These are phyloP conservation scores for Phytopythium vexans DNA, from an alignment of 352 stramenopile genomes.

Conservation along the genomic window DNA sequence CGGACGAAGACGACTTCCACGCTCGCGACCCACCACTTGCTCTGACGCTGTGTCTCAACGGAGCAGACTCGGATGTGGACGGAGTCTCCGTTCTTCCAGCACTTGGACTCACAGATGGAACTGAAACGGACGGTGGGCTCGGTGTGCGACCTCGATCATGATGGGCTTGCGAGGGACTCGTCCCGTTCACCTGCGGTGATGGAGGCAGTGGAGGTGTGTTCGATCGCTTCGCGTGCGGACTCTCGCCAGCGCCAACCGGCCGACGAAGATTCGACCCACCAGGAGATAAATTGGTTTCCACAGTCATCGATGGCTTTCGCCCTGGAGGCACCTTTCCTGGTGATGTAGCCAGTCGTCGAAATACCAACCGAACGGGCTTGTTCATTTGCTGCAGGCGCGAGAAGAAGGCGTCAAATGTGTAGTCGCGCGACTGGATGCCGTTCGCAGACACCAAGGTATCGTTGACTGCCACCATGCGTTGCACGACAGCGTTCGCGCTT, in stretches of 20 bases:
- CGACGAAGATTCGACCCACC: constrained; percentile 8
- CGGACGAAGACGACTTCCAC: no score
- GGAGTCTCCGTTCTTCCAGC: no score
- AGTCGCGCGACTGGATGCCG: constrained; percentile 59
- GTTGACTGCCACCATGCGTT: constrained; percentile 65
- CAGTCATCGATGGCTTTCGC: constrained; percentile 29
- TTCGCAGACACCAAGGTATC: constrained; percentile 83
- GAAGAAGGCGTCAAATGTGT: constrained; percentile 83
- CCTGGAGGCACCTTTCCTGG: constrained; percentile 6
- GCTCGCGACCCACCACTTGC: no score
- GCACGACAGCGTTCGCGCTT: constrained; percentile 64
- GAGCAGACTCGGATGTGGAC: no score
- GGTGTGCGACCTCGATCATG: background rate
- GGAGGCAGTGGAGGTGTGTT: constrained; percentile 20
- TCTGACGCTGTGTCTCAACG: no score
- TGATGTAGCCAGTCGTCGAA: constrained; percentile 32
- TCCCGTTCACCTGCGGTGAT: constrained; percentile 19
- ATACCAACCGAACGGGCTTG: constrained; percentile 78
- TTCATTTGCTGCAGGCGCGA: constrained; percentile 78
- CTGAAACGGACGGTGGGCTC: background rate
- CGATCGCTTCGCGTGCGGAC: constrained; percentile 22
- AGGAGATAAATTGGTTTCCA: constrained; percentile 17
- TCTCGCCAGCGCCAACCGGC: constrained; percentile 12
- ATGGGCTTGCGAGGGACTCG: background rate
- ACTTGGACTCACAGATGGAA: no score